Conservation (phyloP, 768 basidiomycete genomes). For the Pleurotus platypus region DNA sequence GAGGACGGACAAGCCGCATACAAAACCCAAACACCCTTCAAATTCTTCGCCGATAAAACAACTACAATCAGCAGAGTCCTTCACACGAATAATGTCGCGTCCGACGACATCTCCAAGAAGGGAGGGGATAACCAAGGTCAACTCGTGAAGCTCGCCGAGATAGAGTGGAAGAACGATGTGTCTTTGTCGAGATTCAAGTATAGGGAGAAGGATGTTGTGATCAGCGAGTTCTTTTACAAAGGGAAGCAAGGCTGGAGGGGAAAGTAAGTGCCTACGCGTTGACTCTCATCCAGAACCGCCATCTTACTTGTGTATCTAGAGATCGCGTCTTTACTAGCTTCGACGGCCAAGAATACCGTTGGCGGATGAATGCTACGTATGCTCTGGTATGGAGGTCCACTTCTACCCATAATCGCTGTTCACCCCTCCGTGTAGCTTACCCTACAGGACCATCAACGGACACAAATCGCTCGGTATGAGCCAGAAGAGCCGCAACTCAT, state of each 20-base stretch:
- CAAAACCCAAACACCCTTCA: constrained; percentile 16
- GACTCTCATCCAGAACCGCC: not conserved
- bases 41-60: constrained; percentile 14
- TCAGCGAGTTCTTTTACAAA: constrained; percentile 21
- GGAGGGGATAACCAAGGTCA: constrained; percentile 2
- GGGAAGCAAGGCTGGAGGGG: constrained; percentile 18
- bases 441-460: constrained; percentile 10
- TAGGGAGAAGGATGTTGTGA: constrained; percentile 15
- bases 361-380: constrained; percentile 15
- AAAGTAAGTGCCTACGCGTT: constrained; percentile 12
- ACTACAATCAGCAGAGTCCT: constrained; percentile 15
- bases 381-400: constrained; percentile 11
- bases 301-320: constrained; percentile 8
- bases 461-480: constrained; percentile 18
- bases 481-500: constrained; percentile 9
- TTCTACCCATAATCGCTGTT: not conserved
- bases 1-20: constrained; percentile 21
- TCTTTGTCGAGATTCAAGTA: constrained; percentile 16
- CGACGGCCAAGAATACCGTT: constrained; percentile 19
- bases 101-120: constrained; percentile 4
- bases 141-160: constrained; percentile 17
- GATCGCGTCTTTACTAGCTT: constrained; percentile 20
- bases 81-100: constrained; percentile 3
- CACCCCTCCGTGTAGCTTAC: constrained; percentile 11
- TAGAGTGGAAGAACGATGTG: constrained; percentile 18